Evolutionary conservation across 495 filamentous ascomycete species (phyloP), one percentile per base, ranked within the genome.

Genomic region (Elasticomyces elasticus): DNA sequence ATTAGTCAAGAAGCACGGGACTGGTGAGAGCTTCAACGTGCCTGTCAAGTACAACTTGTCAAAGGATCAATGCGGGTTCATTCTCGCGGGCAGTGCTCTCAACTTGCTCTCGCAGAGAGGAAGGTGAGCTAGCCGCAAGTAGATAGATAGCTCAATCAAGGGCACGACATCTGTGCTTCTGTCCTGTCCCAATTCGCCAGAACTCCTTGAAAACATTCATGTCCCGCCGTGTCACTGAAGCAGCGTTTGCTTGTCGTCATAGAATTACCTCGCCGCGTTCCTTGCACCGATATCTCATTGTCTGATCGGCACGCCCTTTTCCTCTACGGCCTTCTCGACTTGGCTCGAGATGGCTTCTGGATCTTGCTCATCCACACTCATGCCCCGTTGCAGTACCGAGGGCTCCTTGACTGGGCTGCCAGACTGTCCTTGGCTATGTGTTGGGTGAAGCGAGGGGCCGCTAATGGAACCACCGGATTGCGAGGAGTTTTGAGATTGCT

Each of bases 11-110:
- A 87, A 81, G 68, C 67, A 69, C 59, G 72, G 69, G 58, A 77
- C 70, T 22, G 86, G 85, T 2, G 78, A 81, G 68, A 76, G 75
- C 64, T 54, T 83, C 10, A 63, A 71, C 27, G 75, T 89, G 38
- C 71, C 71, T 54, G 80, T 82, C 5, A 83, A 80, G 69, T 91
- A 94, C 69, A 85, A 86, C 6, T 76, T 98, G 30, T 89, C 82
- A 63, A 75, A 78, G 66, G 92, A 95, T 66, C 92, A 98, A 74
- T 84, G 84, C 58, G 81, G 74, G 0, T 98, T 96, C 66, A 85
- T 98, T 40, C 72, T 98, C 10, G 92, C 92, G 1, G 92, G 92
- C 7, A 95, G 89, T 71, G 92, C 92, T 46, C 69, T 98, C 73
- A 98, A 98, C 74, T 58, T 94, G 65, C 69, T 96, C 62, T 79